Evolutionary conservation across 2,329 filamentous ascomycete genomes (phyloP).

Genomic region (Hymenoscyphus occultus): DNA sequence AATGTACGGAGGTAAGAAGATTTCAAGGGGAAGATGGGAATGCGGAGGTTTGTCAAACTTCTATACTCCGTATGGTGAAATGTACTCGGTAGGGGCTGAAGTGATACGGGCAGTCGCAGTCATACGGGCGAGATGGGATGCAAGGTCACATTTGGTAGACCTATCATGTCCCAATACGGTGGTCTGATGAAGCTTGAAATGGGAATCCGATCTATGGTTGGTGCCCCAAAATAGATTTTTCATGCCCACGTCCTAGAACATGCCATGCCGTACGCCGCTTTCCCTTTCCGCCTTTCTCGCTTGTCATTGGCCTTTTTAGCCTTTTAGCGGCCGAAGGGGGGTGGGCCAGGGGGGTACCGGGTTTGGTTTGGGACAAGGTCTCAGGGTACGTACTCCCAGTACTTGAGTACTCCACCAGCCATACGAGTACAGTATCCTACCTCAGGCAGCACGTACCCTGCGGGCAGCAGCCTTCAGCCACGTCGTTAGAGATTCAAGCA

Average conservation of each 20-base stretch:
- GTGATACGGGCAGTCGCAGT: background rate
- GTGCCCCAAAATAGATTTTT: background rate
- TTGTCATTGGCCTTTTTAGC: background rate
- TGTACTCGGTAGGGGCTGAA: background rate
- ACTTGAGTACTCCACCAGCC: too few relatives aligned
- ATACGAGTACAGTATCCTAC: background rate
- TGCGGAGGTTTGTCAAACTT: too few relatives aligned
- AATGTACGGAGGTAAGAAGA: background rate
- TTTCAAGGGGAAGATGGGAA: too few relatives aligned
- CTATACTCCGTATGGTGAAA: too few relatives aligned
- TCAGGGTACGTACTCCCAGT: too few relatives aligned
- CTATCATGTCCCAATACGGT: background rate
- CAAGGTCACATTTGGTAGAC: slow-evolving; percentile 1
- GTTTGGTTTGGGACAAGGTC: too few relatives aligned
- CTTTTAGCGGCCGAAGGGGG: background rate
- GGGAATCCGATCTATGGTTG: background rate
- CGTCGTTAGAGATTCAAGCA: slow-evolving; percentile 1
- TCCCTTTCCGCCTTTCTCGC: background rate
- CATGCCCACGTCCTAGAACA: too few relatives aligned
- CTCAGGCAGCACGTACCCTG: slow-evolving; percentile 3
- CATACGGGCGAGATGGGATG: background rate
- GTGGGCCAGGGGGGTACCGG: too few relatives aligned
- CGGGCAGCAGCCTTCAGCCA: background rate
- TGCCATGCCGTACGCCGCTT: background rate
- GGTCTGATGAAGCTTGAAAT: background rate